These are phyloP conservation scores for Conticribra guillardii DNA, from an alignment of 108 stramenopile genomes.

Conservation along the genomic window DNA sequence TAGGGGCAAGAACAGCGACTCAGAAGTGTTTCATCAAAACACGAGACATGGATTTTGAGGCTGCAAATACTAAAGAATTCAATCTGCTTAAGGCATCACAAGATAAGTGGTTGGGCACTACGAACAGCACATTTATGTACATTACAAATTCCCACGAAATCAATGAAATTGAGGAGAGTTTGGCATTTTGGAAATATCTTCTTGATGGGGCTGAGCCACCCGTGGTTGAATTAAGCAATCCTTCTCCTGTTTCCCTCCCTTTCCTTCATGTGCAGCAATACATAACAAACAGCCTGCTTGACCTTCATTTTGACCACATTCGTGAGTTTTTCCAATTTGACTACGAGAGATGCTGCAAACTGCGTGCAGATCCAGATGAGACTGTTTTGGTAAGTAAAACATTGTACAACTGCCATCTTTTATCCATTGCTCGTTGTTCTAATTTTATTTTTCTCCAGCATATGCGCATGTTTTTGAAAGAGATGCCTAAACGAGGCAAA, in stretches of 20 bases:
- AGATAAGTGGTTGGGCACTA: not conserved
- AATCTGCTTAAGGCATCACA: not conserved
- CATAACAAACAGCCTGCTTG: not conserved
- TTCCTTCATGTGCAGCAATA: not conserved
- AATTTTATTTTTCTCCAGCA: too few species aligned
- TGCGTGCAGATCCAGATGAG: not conserved
- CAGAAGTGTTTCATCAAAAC: not conserved
- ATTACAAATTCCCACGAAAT: not conserved
- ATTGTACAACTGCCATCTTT: too few species aligned
- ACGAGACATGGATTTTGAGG: not conserved
- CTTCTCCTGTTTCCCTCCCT: not conserved
- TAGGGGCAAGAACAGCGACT: not conserved
- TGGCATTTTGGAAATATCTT: not conserved
- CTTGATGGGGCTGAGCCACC: not conserved
- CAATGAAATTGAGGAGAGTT: not conserved
- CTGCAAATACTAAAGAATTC: not conserved
- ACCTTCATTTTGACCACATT: not conserved
- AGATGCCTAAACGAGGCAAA: not conserved
- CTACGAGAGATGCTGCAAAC: not conserved
- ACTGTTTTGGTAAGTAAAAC: not conserved
- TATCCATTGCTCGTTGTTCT: too few species aligned
- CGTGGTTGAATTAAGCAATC: not conserved
- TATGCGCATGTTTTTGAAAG: not conserved
- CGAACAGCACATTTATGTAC: not conserved
- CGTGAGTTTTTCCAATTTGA: not conserved